Percentiles rank a stretch among this genome's conserved stretches.
These are phyloP conservation scores for Diplodia seriata DNA, from an alignment of 2,329 filamentous ascomycete species.

Conservation along the genomic window DNA sequence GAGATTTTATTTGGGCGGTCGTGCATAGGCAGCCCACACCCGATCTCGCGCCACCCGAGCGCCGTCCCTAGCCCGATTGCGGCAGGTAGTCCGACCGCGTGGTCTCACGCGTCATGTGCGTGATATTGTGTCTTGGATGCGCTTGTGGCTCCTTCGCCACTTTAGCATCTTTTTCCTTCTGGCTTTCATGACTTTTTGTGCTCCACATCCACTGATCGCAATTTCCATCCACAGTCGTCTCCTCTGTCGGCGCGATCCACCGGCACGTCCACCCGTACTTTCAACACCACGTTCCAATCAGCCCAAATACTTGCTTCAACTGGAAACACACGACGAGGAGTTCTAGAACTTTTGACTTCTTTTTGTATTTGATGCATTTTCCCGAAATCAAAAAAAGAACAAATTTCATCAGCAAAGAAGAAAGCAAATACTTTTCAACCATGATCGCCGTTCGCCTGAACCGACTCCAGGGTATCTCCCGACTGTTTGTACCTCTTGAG, in stretches of 20 bases:
- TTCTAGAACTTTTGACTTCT: no score
- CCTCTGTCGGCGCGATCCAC: no score
- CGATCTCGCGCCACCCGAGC: conserved; percentile 29
- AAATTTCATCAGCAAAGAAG: background rate
- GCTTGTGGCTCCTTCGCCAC: background rate
- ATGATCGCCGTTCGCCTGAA: background rate
- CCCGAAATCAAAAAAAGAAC: no score
- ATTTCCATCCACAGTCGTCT: no score
- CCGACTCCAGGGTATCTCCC: background rate
- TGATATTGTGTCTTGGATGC: conserved; percentile 12
- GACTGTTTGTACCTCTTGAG: background rate
- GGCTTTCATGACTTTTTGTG: no score
- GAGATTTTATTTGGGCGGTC: conserved; percentile 28
- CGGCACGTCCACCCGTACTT: no score
- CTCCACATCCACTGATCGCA: no score
- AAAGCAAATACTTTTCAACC: background rate
- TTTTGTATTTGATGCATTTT: no score
- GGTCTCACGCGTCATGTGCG: conserved; percentile 18
- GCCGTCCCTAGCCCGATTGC: conserved; percentile 23
- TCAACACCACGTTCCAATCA: no score
- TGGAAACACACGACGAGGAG: no score
- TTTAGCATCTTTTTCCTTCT: background rate
- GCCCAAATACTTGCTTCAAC: no score
- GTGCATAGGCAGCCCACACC: background rate
- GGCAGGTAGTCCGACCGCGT: conserved; percentile 22